Evolutionary conservation across 768 basidiomycete species (phyloP), one percentile per base, ranked within the genome.

Genomic region (Hericium erinaceus): DNA sequence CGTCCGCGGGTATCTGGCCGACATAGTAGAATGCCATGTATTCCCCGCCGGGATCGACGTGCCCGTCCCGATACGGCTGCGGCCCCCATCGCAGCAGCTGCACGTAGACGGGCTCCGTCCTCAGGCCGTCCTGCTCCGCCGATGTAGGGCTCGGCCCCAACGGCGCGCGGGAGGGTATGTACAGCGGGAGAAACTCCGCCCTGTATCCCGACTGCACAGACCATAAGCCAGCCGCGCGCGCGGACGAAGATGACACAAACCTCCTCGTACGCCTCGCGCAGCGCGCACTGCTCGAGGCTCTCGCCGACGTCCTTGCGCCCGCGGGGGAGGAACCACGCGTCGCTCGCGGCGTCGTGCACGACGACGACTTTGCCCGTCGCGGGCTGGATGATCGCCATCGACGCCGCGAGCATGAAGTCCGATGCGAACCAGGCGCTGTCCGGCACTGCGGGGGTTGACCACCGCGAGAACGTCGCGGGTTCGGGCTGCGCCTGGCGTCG

Each of bases 211-310:
- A 77, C 83, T 83, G 60, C 8, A 20, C 4, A 22, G 22, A 41
- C 16, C n/a, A 15, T 22, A 33, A 24, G 15, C 16, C 24, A 44
- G 39, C 26, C 10, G 7, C 15, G 12, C n/a, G 9, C 13, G 22
- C 10, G 48, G 20, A 12, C 13, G 4, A 18, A 24, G 15, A 15
- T n/a, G 20, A n/a, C 16, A 41, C 18, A 51, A 58, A 83, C 84
- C 78, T 86, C 84, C 65, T 87, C 84, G 64, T 83, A 80, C 4
- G 80, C 84, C 69, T 87, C 85, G 48, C 85, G 70, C 41, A 86
- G 66, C 0, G 80, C 84, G 0, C 84, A 66, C 49, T 76, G 66
- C 64, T 85, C 84, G 26, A 85, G 66, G 2, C 76, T 77, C 71
- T 88, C 85, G 5, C 83, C 83, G 0, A 80, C 62, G 65, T 88